Percentiles rank a stretch among this genome's conserved stretches.
These are phyloP conservation scores for Fraxinus xanthoxyloides DNA, from an alignment of 305 asterid genomes.

Conservation along the genomic window DNA sequence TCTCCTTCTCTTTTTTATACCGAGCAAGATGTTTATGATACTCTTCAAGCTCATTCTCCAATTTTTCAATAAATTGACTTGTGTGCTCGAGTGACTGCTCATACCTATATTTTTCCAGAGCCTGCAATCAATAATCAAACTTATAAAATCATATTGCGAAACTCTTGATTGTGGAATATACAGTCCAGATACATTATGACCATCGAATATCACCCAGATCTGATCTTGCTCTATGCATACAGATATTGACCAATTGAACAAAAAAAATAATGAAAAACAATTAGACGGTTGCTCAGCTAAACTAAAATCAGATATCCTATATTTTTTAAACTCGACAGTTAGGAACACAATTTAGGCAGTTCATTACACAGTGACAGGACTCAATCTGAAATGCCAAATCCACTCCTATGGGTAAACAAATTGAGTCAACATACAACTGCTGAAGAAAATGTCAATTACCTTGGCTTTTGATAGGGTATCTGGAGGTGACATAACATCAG, in stretches of 20 bases:
- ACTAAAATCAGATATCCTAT: not conserved
- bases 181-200: not conserved
- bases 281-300: not conserved
- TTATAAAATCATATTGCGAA: conserved; percentile 8
- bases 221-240: not conserved
- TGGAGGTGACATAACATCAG: conserved; percentile 84
- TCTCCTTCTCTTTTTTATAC: conserved; percentile 39
- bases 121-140: conserved; percentile 41
- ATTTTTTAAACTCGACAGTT: not conserved
- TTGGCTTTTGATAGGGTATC: conserved; percentile 89
- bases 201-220: not conserved
- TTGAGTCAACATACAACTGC: not conserved
- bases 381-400: conserved; percentile 10
- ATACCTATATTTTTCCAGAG: conserved; percentile 68
- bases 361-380: conserved; percentile 10
- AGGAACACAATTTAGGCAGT: not conserved
- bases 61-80: conserved; percentile 73
- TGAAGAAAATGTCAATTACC: conserved; percentile 38
- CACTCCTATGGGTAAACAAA: not conserved
- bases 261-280: not conserved
- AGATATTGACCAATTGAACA: not conserved
- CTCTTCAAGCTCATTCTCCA: conserved; percentile 83
- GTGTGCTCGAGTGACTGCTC: conserved; percentile 92
- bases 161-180: not conserved
- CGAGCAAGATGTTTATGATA: conserved; percentile 67